phyloP scores from a whole-genome alignment of 192 early-diverging fungal species.

The Coemansia sp. region DNA sequence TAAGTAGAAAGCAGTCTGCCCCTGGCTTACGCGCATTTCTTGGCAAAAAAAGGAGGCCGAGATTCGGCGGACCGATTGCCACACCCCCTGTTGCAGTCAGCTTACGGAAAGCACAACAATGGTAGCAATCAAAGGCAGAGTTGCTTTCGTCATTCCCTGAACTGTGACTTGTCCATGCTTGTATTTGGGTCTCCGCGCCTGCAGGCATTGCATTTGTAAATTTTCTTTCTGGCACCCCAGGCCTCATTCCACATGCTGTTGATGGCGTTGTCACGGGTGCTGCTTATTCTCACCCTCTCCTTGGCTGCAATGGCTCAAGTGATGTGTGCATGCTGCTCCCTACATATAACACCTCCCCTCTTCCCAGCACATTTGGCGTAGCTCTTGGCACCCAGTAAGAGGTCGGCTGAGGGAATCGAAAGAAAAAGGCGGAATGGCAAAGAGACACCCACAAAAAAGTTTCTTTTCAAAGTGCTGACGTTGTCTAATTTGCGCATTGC shows the following conservation, averaged over 20 bases:
- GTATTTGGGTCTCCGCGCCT: neutral
- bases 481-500: neutral
- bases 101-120: conserved; percentile 5
- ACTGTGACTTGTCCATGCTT: neutral
- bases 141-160: neutral
- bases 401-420: neutral
- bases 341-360: neutral
- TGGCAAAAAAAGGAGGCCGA: conserved; percentile 3
- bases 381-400: neutral
- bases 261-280: neutral
- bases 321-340: conserved; percentile 5
- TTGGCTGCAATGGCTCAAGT: neutral
- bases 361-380: neutral
- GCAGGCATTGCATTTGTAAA: neutral
- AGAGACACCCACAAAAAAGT: neutral
- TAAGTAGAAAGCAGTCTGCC: neutral
- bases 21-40: neutral
- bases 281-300: neutral
- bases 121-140: neutral
- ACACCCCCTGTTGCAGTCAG: conserved; percentile 11
- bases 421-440: neutral
- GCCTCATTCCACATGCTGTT: too few species aligned
- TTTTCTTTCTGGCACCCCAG: neutral
- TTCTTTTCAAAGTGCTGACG: neutral
- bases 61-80: neutral